Base-by-base conservation (phyloP, 139 green algal genomes). In the Deuterostichococcus epilithicus region DNA sequence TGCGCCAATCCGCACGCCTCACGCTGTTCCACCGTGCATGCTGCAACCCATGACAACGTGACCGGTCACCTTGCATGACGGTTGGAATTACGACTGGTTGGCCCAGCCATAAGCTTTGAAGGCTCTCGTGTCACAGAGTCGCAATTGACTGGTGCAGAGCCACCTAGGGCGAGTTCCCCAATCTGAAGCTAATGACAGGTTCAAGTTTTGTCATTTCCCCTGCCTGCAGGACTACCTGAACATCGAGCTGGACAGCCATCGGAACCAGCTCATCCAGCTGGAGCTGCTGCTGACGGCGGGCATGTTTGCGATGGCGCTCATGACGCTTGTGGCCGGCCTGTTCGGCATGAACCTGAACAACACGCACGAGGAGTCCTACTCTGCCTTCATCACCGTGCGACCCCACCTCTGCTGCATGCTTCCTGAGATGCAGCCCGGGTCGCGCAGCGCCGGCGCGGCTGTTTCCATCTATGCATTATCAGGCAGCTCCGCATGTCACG, bases 331-430 rank as follows among this genome's bases (percentile, higher is more conserved):
- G 3, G 82, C 88, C 5, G 87, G 86, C 38, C 88, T 96, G n/a
- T 98, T 98, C 79, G 94, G 94, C 3, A 98, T 98, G 94, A 98
- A 98, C 81, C 82, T 98, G n/a, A 77, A 75, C 77, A 88, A 87
- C 73, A 60, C 38, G 33, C 58, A 76, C 1, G 80, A 90, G 67
- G 73, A 76, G 42, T 74, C 45, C 30, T 79, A 83, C n/a, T 28
- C 68, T 39, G 39, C 60, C 37, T 90, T 90, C 70, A n/a, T 87
- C 25, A 52, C 77, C 38, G 82, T 87, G 42, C 70, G 69, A 32
- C 28, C n/a, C 39, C 15, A 6, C 20, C 1, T n/a, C 3, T 25
- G 10, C 20, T n/a, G 52, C 13, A 63, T 13, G 3, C 5, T 3
- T 63, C 20, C 18, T 20, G 28, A 63, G 18, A n/a, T 13, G 8